Conservation (phyloP, 2,329 filamentous ascomycete genomes). For the Xylaria sp. region DNA sequence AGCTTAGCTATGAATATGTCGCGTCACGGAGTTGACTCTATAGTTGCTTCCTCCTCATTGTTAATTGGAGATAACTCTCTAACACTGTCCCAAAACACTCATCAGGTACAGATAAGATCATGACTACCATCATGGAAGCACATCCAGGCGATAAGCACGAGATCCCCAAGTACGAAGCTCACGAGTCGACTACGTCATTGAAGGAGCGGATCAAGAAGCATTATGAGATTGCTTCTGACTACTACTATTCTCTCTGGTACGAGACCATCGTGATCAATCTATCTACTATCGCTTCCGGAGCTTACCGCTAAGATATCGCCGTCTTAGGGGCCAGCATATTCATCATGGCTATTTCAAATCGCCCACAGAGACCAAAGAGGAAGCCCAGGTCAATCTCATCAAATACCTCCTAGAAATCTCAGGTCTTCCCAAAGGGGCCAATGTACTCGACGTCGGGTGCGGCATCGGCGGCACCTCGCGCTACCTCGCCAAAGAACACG, state of each 20-base stretch:
- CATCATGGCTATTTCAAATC: slow-evolving; percentile 70
- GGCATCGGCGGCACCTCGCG: slow-evolving; percentile 70
- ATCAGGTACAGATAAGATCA: background rate
- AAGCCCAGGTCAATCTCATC: slow-evolving; percentile 68
- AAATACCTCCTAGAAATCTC: slow-evolving; percentile 64
- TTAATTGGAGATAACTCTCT: background rate
- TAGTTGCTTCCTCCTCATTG: background rate
- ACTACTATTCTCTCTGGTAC: slow-evolving; percentile 71
- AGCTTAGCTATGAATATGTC: background rate
- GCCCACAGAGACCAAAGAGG: slow-evolving; percentile 65
- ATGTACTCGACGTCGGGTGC: slow-evolving; percentile 70
- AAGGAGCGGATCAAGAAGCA: slow-evolving; percentile 70
- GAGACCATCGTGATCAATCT: slow-evolving; percentile 20
- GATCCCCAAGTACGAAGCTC: slow-evolving; percentile 45
- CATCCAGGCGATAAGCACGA: slow-evolving; percentile 49
- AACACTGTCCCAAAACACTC: background rate
- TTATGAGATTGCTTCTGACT: slow-evolving; percentile 70
- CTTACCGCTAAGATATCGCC: slow-evolving; percentile 20
- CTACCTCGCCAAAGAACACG: slow-evolving; percentile 63
- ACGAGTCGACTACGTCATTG: slow-evolving; percentile 52
- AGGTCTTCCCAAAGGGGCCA: slow-evolving; percentile 50
- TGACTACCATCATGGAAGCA: slow-evolving; percentile 20
- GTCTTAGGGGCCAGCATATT: slow-evolving; percentile 68
- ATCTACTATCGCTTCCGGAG: background rate
- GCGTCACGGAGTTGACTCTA: background rate